Evolutionary conservation across 2,329 filamentous ascomycete species (phyloP).

Genomic region (Scolecobasidium constrictum): DNA sequence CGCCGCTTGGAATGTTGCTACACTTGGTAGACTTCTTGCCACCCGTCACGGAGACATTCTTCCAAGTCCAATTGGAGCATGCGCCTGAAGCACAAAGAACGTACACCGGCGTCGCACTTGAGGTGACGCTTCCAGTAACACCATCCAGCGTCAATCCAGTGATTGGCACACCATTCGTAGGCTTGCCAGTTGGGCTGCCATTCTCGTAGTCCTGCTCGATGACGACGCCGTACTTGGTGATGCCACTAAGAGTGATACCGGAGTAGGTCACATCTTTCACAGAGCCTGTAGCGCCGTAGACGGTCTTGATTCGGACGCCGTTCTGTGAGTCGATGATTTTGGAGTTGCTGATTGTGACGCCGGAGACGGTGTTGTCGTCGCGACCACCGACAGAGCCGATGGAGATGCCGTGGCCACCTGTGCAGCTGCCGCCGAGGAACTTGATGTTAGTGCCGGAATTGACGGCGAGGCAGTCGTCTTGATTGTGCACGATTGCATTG

Average conservation of each 20-base stretch:
- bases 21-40: conserved; percentile 26
- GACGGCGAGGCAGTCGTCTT: conserved; percentile 49
- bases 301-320: conserved; percentile 49
- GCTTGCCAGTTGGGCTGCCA: conserved; percentile 29
- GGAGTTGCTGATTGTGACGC: conserved; percentile 39
- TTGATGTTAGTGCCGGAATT: conserved; percentile 40
- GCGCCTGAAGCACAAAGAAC: conserved; percentile 43
- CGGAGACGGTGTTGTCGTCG: conserved; percentile 42
- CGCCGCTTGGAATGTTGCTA: conserved; percentile 4
- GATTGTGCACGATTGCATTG: conserved; percentile 43
- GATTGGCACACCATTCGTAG: conserved; percentile 38
- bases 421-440: conserved; percentile 32
- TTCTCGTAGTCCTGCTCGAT: conserved; percentile 44
- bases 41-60: conserved; percentile 37
- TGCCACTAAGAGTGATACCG: conserved; percentile 34
- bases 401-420: conserved; percentile 46
- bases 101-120: conserved; percentile 30
- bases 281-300: conserved; percentile 39
- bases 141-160: conserved; percentile 29
- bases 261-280: conserved; percentile 38
- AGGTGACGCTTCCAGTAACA: conserved; percentile 33
- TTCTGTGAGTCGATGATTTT: conserved; percentile 42
- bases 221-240: conserved; percentile 40
- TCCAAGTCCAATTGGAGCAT: conserved; percentile 45
- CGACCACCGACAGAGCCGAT: conserved; percentile 51